Base-by-base conservation (phyloP, 768 basidiomycete genomes). In the Mycena olivaceomarginata region DNA sequence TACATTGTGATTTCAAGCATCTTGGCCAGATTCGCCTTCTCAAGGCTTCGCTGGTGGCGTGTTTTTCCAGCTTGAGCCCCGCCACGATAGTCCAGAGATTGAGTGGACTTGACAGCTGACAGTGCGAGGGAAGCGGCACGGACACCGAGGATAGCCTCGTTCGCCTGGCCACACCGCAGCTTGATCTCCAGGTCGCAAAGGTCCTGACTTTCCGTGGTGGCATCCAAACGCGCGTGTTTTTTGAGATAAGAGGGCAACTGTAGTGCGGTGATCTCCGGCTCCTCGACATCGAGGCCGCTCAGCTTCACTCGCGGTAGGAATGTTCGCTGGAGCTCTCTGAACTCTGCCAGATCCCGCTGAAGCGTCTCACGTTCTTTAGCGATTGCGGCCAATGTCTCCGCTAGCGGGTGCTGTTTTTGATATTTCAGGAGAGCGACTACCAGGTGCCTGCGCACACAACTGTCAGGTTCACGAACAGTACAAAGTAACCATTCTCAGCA, bases 1-100 rank as follows among this genome's bases (percentile, higher is more conserved):
- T 76, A 76, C 70, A 76, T 76, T 18, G 40, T n/a, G 2, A 76
- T 76, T n/a, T 76, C 75, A n/a, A 71, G 60, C 1, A 4, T 12
- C 59, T 76, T 76, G 13, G 53, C 51, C 4, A 76, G 31, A 1
- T 39, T 31, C 18, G 64, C 75, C 37, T 76, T 76, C 15, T 76
- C 64, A 0, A 67, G 9, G 39, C 67, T 70, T 4, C 75, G 70
- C 65, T 57, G 18, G 13, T 56, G 51, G 18, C 75, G 70, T 9
- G 75, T 72, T 1, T 59, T 2, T n/a, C 69, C 75, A 5, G 45
- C 65, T 48, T 76, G 75, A 31, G 31, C 31, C 31, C 31, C 31
- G 9, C 75, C 75, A 1, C 65, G 75, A 20, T 67, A 76, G 51
- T 76, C 75, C 16, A 31, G 25, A 8, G 71, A 45, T 8, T 65